Conservation (phyloP, 2,329 filamentous ascomycete genomes). For the Emergomyces pasteurianus region DNA sequence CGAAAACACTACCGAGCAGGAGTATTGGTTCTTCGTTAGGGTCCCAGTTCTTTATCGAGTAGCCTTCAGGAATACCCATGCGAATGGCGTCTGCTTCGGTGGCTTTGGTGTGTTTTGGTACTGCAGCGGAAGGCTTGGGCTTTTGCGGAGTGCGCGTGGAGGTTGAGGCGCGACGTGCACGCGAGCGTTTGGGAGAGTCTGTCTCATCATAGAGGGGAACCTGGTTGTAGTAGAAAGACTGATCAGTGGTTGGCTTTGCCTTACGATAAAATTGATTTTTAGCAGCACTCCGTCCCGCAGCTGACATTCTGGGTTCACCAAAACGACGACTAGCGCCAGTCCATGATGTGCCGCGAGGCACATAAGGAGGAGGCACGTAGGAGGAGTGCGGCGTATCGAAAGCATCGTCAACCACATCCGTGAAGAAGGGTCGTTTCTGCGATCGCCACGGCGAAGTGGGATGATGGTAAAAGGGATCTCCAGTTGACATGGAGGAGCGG, state of each 20-base stretch:
- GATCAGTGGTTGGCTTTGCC: constrained; percentile 36
- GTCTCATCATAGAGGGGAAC: constrained; percentile 45
- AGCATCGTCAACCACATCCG: constrained; percentile 46
- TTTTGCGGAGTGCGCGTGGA: constrained; percentile 34
- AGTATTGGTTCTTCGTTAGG: constrained; percentile 87
- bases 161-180: constrained; percentile 43
- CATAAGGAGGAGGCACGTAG: background rate
- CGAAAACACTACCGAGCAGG: constrained; percentile 87
- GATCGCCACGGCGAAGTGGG: constrained; percentile 20
- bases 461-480: constrained; percentile 8
- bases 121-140: constrained; percentile 24
- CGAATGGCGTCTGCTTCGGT: constrained; percentile 53
- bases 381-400: constrained; percentile 30
- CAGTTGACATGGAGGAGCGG: constrained; percentile 33
- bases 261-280: constrained; percentile 24
- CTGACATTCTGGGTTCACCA: constrained; percentile 4
- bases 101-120: constrained; percentile 37
- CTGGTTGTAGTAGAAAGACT: constrained; percentile 42
- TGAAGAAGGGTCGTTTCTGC: constrained; percentile 43
- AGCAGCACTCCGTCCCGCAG: background rate
- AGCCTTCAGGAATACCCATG: constrained; percentile 69
- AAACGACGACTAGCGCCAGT: background rate
- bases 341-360: background rate
- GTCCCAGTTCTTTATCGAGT: constrained; percentile 97
- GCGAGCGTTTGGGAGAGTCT: constrained; percentile 36